Percentiles rank a stretch among this genome's conserved stretches.
phyloP scores from a whole-genome alignment of 768 basidiomycete species.

The Xerocomellus intermedius region DNA sequence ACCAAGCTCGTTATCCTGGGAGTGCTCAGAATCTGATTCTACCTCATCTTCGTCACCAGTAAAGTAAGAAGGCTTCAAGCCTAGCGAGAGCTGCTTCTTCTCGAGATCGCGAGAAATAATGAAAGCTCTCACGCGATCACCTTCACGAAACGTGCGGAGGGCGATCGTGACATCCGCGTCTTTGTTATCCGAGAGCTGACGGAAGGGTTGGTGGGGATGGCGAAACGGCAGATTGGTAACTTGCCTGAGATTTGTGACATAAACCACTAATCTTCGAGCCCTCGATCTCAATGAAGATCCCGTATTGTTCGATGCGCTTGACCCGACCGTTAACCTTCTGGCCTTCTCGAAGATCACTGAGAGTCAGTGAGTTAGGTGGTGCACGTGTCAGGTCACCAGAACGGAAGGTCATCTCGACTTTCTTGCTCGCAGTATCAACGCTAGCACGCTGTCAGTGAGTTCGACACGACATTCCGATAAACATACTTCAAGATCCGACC shows the following conservation, averaged over 20 bases:
- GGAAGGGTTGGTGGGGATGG: neutral
- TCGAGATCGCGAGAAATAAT: slow-evolving; percentile 72
- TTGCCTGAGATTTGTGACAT: slow-evolving; percentile 91
- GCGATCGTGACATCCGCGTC: slow-evolving; percentile 77
- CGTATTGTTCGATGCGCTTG: slow-evolving; percentile 83
- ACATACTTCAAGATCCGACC: slow-evolving; percentile 80
- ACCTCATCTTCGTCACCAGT: slow-evolving; percentile 52
- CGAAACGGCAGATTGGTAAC: slow-evolving; percentile 11
- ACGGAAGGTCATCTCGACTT: slow-evolving; percentile 90
- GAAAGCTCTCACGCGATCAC: slow-evolving; percentile 80
- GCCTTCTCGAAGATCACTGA: slow-evolving; percentile 66
- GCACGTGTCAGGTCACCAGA: slow-evolving; percentile 52
- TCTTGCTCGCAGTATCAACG: slow-evolving; percentile 64
- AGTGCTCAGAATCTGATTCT: slow-evolving; percentile 30
- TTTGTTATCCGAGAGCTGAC: slow-evolving; percentile 83
- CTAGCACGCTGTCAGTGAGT: slow-evolving; percentile 40
- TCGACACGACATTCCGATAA: neutral
- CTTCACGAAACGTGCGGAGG: slow-evolving; percentile 78
- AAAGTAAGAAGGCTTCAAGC: slow-evolving; percentile 88
- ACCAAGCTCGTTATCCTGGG: slow-evolving; percentile 28
- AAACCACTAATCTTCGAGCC: slow-evolving; percentile 82
- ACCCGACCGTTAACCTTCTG: slow-evolving; percentile 79
- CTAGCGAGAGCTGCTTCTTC: slow-evolving; percentile 77
- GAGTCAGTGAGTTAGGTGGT: slow-evolving; percentile 35
- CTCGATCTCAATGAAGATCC: slow-evolving; percentile 90